Evolutionary conservation across 2,329 filamentous ascomycete genomes (phyloP).

Genomic region (Botrytis porri): DNA sequence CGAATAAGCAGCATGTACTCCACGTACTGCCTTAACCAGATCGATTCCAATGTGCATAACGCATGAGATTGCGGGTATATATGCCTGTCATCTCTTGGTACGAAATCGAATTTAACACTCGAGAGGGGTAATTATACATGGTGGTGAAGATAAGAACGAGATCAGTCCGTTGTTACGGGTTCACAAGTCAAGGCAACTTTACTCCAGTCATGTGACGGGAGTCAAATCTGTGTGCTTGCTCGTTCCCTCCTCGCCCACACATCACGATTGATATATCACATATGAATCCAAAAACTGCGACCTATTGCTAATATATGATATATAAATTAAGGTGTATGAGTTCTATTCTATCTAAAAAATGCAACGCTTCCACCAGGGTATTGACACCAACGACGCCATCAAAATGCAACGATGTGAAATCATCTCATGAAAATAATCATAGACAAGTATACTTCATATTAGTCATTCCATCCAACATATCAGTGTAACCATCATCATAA

Average conservation of each 20-base stretch:
- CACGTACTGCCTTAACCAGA: background rate
- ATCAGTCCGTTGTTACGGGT: background rate
- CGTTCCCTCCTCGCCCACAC: background rate
- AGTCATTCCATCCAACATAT: background rate
- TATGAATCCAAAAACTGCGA: background rate
- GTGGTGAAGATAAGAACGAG: background rate
- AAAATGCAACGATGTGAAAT: slow-evolving; percentile 1
- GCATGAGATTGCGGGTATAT: background rate
- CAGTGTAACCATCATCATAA: background rate
- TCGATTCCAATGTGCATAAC: background rate
- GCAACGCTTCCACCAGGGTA: slow-evolving; percentile 8
- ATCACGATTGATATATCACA: background rate
- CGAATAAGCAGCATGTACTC: background rate
- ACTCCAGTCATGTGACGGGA: background rate
- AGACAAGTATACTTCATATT: slow-evolving; percentile 3
- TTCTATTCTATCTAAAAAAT: slow-evolving; percentile 7
- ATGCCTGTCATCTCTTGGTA: background rate
- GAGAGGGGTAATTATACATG: background rate
- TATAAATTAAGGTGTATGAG: slow-evolving; percentile 8
- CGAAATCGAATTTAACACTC: too few relatives aligned
- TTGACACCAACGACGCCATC: slow-evolving; percentile 12
- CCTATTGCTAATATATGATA: background rate
- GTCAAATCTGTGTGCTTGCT: background rate
- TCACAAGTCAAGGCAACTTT: background rate
- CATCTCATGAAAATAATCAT: background rate